phyloP scores from a whole-genome alignment of 768 basidiomycete species.

The Cystofilobasidium macerans region DNA sequence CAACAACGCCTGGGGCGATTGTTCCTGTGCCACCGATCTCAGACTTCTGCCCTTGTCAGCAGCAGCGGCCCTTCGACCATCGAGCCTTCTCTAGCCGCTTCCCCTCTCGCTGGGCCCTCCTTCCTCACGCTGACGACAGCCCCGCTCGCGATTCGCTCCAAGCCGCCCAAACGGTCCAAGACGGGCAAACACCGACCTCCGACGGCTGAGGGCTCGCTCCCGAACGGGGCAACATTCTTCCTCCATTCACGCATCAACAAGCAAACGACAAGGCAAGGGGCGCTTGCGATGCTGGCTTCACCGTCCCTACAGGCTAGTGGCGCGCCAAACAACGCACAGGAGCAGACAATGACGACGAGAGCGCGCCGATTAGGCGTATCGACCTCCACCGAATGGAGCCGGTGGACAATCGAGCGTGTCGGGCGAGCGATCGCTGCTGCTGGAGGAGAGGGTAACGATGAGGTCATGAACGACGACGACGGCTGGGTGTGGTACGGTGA shows the following conservation, averaged over 20 bases:
- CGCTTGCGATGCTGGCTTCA: neutral
- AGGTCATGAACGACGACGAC: neutral
- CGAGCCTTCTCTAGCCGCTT: neutral
- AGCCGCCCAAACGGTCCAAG: neutral
- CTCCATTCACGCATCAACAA: neutral
- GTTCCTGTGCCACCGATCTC: no score
- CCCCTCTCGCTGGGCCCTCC: neutral
- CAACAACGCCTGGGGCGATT: no score
- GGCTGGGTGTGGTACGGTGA: constrained; percentile 2
- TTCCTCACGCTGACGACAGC: neutral
- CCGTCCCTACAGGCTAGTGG: no score
- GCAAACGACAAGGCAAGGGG: neutral
- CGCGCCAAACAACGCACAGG: no score
- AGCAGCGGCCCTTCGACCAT: neutral
- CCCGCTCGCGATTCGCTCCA: neutral
- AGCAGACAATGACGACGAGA: neutral
- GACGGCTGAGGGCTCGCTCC: neutral
- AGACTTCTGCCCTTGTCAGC: no score
- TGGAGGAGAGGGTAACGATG: neutral
- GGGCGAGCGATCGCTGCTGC: no score
- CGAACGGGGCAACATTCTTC: neutral
- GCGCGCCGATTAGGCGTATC: neutral
- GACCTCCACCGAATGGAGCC: neutral
- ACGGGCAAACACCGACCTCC: neutral
- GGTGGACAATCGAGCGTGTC: no score